Base-by-base conservation (phyloP, 805 yeast genomes). In the Teunomyces kruisii region DNA sequence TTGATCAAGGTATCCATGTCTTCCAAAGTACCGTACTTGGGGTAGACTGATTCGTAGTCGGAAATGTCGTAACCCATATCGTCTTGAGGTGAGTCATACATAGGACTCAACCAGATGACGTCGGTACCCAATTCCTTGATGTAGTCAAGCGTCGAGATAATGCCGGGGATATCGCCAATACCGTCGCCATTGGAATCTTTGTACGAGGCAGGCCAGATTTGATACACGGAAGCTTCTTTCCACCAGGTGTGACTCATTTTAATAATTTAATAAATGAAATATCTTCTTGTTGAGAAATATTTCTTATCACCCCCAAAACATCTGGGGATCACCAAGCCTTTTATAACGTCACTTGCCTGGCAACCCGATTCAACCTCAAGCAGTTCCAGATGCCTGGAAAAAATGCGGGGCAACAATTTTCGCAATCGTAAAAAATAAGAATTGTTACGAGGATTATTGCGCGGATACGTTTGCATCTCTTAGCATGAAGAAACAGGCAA, bases 21-120 rank as follows among this genome's bases (percentile, higher is more conserved):
- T 46, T 74, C 74, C 61, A 78, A 56, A 5, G 80, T 71, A 31
- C 85, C 86, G 57, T 76, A 80, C 46, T 67, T 64, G 14, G 76
- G 73, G 57, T 79, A 72, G 22, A 80, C 70, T n/a, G 60, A 68
- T 58, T 76, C 70, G 61, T 80, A 80, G 59, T 80, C 73, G 15
- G 76, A 60, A 53, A 80, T 77, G 55, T 80, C 84, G 56, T 79
- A 80, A 3, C 85, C 85, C 84, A 80, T 79, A 54, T 80, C 84
- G 41, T 72, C 76, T 56, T 76, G 80, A 4, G 84, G 84, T 2
- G 81, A 74, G 47, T 75, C 80, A 61, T 69, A 79, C 66, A 76
- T 75, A 16, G 84, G 84, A 19, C 78, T 74, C 41, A 80, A 57
- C 85, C 84, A 80, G 30, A 80, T 61, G n/a, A 75, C 73, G 44